A percentile compares a stretch with the other conserved stretches of the same genome.
phyloP scores from a whole-genome alignment of 2,329 filamentous ascomycete species.

The Diaporthe nobilis region DNA sequence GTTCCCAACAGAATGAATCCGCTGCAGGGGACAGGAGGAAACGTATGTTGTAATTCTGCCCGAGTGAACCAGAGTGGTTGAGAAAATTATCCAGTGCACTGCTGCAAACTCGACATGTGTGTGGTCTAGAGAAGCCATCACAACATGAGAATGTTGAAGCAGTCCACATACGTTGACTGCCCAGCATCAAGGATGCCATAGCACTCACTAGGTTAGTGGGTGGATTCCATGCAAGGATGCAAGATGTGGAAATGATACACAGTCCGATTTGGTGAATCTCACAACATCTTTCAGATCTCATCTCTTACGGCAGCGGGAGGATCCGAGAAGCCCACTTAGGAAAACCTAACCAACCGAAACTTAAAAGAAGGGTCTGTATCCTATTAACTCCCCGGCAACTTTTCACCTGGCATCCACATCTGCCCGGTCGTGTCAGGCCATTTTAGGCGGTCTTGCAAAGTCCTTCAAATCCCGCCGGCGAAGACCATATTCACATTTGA shows the following conservation, averaged over 20 bases:
- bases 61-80: too few relatives aligned
- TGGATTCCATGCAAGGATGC: too few relatives aligned
- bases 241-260: background rate
- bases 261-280: background rate
- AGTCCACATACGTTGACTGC: background rate
- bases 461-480: too few relatives aligned
- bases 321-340: constrained; percentile 10
- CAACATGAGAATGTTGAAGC: too few relatives aligned
- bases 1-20: background rate
- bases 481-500: background rate
- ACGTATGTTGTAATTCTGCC: background rate
- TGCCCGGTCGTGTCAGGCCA: background rate
- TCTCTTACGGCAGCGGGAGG: background rate
- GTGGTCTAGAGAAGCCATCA: too few relatives aligned
- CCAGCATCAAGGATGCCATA: background rate
- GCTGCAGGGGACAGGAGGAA: background rate
- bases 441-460: background rate
- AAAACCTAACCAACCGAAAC: background rate
- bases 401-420: background rate
- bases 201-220: background rate
- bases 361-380: background rate
- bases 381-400: background rate
- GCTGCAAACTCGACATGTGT: too few relatives aligned
- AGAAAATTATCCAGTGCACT: too few relatives aligned
- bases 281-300: background rate